Evolutionary conservation across 1,284 basidiomycete genomes (phyloP), one percentile per base, ranked within the genome.

Genomic region (Marasmius sp.): DNA sequence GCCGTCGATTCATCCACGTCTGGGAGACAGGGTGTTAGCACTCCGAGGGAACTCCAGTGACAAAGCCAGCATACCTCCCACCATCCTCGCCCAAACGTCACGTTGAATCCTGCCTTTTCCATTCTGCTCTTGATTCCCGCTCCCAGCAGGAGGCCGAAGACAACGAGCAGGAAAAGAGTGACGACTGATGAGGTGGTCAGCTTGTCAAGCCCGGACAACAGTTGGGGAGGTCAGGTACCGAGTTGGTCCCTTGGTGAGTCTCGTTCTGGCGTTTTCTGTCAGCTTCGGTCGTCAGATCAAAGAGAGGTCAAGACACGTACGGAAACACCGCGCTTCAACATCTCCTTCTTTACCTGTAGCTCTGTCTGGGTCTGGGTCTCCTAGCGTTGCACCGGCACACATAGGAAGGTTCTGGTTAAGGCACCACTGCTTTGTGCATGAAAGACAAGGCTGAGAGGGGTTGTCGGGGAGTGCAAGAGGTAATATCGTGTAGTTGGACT

Each of bases 281-380:
- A 50, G 12, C 36, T 33, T 39, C n/a, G n/a, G 20, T 7, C 14
- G 7, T n/a, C 18, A 37, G 3, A 20, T 22, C 11, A 34, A 7
- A 18, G 20, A 34, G 43, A 34, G 18, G 20, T 39, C 52, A 61
- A 63, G 58, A 62, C 66, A 86, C 94, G 70, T 76, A 96, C 95
- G 94, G 77, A 97, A 97, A 81, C 95, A 98, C 72, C 93, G 83
- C 63, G 95, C 95, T 77, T 96, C 93, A 41, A 98, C 93, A 74
- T 97, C 95, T 27, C 95, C 95, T 73, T 97, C 95, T 70, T 94
- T 95, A n/a, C 95, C 95, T 1, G 94, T 96, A 7, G 92, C 94
- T 20, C 91, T 94, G 74, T 98, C 95, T 22, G 89, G 91, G 75
- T 98, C 87, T 41, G 92, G 88, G 69, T 94, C 91, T 34, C 94